Conservation (phyloP, 768 basidiomycete genomes). For the Boletus rubropictus region DNA sequence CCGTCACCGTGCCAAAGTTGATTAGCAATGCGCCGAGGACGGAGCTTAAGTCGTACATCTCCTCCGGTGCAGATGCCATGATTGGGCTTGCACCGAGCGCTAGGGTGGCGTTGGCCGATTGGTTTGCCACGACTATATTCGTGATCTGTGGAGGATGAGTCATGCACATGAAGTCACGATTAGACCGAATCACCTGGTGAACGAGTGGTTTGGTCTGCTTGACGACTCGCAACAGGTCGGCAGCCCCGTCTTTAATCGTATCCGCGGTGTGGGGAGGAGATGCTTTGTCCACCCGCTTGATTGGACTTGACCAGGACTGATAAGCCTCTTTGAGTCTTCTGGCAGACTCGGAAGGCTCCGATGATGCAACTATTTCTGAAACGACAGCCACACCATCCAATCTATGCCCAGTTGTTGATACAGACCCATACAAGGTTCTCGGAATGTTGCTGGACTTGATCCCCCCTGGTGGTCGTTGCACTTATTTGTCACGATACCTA, state of each 20-base stretch:
- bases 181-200: conserved; percentile 56
- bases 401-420: conserved; percentile 48
- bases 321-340: conserved; percentile 40
- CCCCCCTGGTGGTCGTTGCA: conserved; percentile 52
- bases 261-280: conserved; percentile 24
- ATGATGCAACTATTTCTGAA: conserved; percentile 74
- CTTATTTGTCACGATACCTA: neutral
- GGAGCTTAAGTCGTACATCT: conserved; percentile 73
- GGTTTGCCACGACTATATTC: conserved; percentile 81
- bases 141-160: conserved; percentile 57
- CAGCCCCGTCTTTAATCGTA: conserved; percentile 40
- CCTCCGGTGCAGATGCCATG: conserved; percentile 81
- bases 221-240: conserved; percentile 46
- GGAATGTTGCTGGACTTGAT: conserved; percentile 76
- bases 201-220: conserved; percentile 59
- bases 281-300: neutral
- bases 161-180: neutral
- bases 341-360: conserved; percentile 49
- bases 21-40: conserved; percentile 67
- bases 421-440: conserved; percentile 67
- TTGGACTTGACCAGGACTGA: conserved; percentile 18
- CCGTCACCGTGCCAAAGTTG: conserved; percentile 80
- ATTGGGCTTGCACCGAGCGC: conserved; percentile 88
- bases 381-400: conserved; percentile 86
- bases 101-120: conserved; percentile 86